Conservation (phyloP, 495 filamentous ascomycete species). For the Chaetomium fimeti region DNA sequence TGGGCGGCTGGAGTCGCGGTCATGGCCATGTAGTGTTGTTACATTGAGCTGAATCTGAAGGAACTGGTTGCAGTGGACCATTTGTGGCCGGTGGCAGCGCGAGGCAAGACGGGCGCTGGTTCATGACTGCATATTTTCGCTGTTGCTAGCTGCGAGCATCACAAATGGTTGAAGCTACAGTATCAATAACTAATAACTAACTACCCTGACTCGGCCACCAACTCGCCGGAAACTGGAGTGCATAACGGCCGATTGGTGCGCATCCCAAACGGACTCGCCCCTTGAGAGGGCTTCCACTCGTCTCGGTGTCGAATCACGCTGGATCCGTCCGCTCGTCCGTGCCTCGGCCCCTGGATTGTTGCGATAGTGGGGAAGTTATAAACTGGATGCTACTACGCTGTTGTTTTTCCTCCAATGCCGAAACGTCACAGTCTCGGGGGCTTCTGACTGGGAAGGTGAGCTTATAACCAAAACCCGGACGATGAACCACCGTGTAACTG, state of each 20-base stretch:
- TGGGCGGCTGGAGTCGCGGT: background rate
- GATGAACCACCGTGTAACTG: constrained; percentile 4
- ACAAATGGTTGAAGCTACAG: no score
- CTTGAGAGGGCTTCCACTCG: background rate
- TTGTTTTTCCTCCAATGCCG: constrained; percentile 17
- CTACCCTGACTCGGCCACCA: no score
- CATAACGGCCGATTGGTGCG: constrained; percentile 3
- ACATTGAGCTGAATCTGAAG: background rate
- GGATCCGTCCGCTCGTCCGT: background rate
- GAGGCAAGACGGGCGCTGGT: no score
- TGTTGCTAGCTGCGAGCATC: no score
- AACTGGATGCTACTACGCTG: background rate
- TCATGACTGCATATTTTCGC: no score
- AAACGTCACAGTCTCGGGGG: background rate
- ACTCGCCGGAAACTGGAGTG: constrained; percentile 1
- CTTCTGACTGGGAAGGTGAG: background rate
- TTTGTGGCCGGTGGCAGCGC: no score
- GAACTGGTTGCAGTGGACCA: background rate
- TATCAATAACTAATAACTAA: no score
- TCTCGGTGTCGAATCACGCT: background rate
- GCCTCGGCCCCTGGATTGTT: constrained; percentile 7
- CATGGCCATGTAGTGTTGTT: background rate
- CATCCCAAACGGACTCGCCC: background rate
- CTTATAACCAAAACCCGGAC: background rate
- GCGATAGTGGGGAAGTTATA: constrained; percentile 6